Evolutionary conservation across 1,284 basidiomycete genomes (phyloP).

Genomic region (Ustanciosporium gigantosporum): DNA sequence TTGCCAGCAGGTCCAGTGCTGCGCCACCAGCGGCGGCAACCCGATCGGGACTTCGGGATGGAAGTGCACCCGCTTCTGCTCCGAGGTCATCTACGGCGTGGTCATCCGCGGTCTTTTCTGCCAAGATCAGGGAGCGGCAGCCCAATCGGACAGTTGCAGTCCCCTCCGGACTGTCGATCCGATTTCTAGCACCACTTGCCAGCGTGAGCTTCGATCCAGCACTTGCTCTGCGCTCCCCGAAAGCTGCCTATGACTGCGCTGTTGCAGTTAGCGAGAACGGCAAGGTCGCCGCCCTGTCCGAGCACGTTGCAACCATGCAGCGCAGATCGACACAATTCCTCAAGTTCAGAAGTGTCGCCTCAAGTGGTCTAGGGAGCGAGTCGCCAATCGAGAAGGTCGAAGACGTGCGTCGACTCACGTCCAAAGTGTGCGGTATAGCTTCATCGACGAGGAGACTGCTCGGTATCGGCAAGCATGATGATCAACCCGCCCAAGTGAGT

Average conservation of each 20-base stretch:
- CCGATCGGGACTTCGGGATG: too few relatives aligned
- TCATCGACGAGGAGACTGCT: slow-evolving; percentile 20
- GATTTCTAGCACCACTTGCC: not conserved
- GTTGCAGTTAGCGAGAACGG: slow-evolving; percentile 18
- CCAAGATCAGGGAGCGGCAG: not conserved
- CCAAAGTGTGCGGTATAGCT: slow-evolving; percentile 30
- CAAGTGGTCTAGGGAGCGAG: not conserved
- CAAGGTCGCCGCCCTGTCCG: slow-evolving; percentile 6
- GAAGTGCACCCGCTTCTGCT: too few relatives aligned
- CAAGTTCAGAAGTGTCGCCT: not conserved
- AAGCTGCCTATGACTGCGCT: slow-evolving; percentile 6
- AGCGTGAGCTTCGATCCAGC: slow-evolving; percentile 7
- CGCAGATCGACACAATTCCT: not conserved
- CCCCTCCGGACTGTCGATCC: not conserved
- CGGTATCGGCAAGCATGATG: slow-evolving; percentile 13
- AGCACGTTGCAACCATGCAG: not conserved
- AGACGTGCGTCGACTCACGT: slow-evolving; percentile 21
- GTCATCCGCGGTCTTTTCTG: not conserved
- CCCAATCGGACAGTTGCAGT: not conserved
- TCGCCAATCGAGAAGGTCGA: slow-evolving; percentile 23
- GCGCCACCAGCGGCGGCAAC: too few relatives aligned
- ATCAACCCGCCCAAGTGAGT: slow-evolving; percentile 27
- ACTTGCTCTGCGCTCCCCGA: slow-evolving; percentile 3
- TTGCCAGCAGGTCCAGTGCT: slow-evolving; percentile 5
- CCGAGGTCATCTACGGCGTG: not conserved